phyloP scores from a whole-genome alignment of 352 stramenopile species.

The Phytopythium mirpurense region DNA sequence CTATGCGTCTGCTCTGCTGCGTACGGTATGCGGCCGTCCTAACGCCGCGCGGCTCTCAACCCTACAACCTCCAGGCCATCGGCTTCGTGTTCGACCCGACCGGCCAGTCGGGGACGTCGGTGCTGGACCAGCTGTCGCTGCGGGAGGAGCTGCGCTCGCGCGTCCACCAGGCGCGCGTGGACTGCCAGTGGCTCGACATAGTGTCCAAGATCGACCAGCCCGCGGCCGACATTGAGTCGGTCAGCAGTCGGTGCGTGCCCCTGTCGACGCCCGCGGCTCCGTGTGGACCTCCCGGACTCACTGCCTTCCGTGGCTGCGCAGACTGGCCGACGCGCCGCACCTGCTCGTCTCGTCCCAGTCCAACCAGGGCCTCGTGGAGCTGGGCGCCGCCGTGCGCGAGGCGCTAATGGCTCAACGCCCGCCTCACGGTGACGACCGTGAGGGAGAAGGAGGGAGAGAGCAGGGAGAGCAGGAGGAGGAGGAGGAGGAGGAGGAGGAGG shows the following conservation, averaged over 20 bases:
- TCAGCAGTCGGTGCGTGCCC: slow-evolving; percentile 29
- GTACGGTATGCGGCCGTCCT: no score
- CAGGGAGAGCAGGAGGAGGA: no score
- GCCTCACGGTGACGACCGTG: not conserved
- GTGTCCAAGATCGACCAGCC: slow-evolving; percentile 81
- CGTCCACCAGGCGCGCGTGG: slow-evolving; percentile 26
- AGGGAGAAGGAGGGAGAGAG: no score
- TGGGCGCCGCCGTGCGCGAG: slow-evolving; percentile 49
- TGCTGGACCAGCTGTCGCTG: slow-evolving; percentile 58
- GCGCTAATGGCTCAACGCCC: slow-evolving; percentile 27
- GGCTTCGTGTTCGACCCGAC: slow-evolving; percentile 85
- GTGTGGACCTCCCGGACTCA: no score
- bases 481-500: not conserved
- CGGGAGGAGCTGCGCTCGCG: slow-evolving; percentile 65
- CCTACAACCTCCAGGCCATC: no score
- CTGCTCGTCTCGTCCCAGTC: slow-evolving; percentile 65
- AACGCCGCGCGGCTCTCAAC: no score
- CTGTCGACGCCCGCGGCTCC: not conserved
- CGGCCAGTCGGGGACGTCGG: slow-evolving; percentile 50
- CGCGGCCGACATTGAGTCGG: slow-evolving; percentile 26
- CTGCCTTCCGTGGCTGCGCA: no score
- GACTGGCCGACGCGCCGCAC: slow-evolving; percentile 12
- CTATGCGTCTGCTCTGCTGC: no score
- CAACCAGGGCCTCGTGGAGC: slow-evolving; percentile 63
- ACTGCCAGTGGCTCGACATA: slow-evolving; percentile 80